Base-by-base conservation (phyloP, 768 basidiomycete genomes). In the Pisolithus tinctorius region DNA sequence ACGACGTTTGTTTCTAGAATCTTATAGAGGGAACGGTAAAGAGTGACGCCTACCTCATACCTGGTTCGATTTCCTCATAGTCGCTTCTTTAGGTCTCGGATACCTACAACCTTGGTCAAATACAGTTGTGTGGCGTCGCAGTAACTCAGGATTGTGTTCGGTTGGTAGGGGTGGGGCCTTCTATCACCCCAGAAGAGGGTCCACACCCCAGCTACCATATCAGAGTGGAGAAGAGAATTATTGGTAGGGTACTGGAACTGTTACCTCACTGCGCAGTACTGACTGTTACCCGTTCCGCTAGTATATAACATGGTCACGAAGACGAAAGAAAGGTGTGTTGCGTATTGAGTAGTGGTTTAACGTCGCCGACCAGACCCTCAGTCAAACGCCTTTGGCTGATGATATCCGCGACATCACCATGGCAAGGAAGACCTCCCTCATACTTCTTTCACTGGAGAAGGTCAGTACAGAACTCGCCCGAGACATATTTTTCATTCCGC, bases 321-420 rank as follows among this genome's bases (percentile, higher is more conserved):
- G 55, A 61, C 56, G 34, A 71, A 66, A 29, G 78, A 80, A 63
- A 78, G 71, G 77, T 79, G 53, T 1, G 68, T 60, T 6, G 31
- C 48, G 8, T 16, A 20, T 7, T 25, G 48, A 39, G 41, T 20
- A 51, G 37, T 14, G 8, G 26, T 39, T 31, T 36, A 9, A 31
- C 9, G n/a, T 16, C 26, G 45, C 36, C 60, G 52, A 67, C 48
- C 42, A 47, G 39, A 51, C 30, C 43, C 31, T 46, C 20, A 81
- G 79, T 48, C 79, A 78, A 61, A 77, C 77, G 13, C 78, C 78
- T 11, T 75, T 81, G 23, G 63, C 80, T 2, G 75, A 79, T 50
- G 77, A 81, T 53, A 72, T 81, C 49, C 77, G 79, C 14, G 76
- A 80, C 49, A 72, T 80, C 43, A 66, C 74, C 3, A 64, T 81